Base-by-base conservation (phyloP, 805 yeast genomes). In the Candida sonorensis region DNA sequence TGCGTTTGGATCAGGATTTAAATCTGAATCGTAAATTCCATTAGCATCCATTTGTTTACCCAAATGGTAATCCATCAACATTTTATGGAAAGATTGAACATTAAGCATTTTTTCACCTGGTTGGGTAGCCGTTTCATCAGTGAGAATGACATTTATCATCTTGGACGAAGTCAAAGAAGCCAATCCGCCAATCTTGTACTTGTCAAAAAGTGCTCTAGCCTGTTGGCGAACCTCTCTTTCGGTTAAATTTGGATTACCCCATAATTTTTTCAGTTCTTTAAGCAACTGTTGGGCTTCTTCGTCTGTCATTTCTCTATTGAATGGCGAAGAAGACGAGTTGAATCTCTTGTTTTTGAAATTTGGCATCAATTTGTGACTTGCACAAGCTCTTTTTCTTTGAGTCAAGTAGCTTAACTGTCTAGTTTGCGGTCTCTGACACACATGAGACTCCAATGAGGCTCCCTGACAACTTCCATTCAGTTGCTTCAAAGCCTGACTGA, bases 121-220 rank as follows among this genome's bases (percentile, higher is more conserved):
- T 14, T 35, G 32, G 9, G 26, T 31, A 5, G 51, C 41, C 12
- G 36, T 17, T 31, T 34, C 29, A 32, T 55, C 59, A 8, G 50
- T 48, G 26, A 53, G 34, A 27, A 55, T 51, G 0, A 41, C 30
- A 18, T 50, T 45, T 21, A 53, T 39, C 35, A 56, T 42, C 27
- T 47, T 51, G 7, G 53, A 40, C 10, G 57, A 52, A 13, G 50
- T 42, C 4, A 53, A 52, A 5, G 56, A 48, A 17, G 50, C 47
- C 30, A 55, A 27, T 5, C 57, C 61, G n/a, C 57, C 57, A 33
- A 56, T 53, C 32, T 53, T 39, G 30, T 49, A 53, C 26, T 49
- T 44, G 14, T 47, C 46, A 26, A 55, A 46, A 22, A 56, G 30
- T 26, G 33, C 31, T 17, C 34, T 44, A 15, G 46, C 28, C 29